phyloP scores from a whole-genome alignment of 331 rosid species.

The Spiraea crenata region DNA sequence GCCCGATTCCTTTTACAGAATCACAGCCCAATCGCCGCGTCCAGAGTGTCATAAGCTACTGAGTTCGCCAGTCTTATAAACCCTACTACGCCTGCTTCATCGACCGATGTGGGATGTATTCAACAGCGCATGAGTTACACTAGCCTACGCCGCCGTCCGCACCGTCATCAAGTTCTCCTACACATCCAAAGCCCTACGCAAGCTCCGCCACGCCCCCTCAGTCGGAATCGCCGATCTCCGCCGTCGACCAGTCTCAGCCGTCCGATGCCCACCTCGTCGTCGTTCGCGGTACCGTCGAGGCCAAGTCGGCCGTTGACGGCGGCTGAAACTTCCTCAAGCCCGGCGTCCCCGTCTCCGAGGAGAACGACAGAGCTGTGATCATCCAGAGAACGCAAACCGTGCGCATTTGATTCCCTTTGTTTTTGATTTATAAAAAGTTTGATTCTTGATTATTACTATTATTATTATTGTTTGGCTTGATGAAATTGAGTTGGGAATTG shows the following conservation, averaged over 20 bases:
- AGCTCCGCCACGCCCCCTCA: constrained; percentile 58
- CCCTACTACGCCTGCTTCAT: fast-evolving
- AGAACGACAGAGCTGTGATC: constrained; percentile 70
- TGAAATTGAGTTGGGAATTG: constrained; percentile 7
- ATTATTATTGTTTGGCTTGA: constrained; percentile 1
- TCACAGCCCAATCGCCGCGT: constrained; percentile 9
- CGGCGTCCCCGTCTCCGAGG: constrained; percentile 50
- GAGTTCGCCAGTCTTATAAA: not conserved
- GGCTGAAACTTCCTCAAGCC: constrained; percentile 51
- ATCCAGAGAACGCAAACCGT: constrained; percentile 80
- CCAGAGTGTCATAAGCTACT: fast-evolving
- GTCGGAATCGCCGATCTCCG: constrained; percentile 79
- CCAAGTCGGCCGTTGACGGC: constrained; percentile 54
- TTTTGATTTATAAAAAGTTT: constrained; percentile 6
- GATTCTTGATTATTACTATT: not conserved
- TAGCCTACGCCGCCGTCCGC: constrained; percentile 68
- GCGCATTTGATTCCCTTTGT: not conserved
- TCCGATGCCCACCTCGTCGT: constrained; percentile 44
- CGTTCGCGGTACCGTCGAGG: constrained; percentile 77
- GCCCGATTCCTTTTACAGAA: not conserved
- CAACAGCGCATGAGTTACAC: not conserved
- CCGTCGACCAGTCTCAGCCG: constrained; percentile 24
- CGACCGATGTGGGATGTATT: not conserved
- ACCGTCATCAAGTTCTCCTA: constrained; percentile 41
- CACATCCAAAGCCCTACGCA: constrained; percentile 53